Base-by-base conservation (phyloP, 805 yeast species). In the Dipodascus albidus region DNA sequence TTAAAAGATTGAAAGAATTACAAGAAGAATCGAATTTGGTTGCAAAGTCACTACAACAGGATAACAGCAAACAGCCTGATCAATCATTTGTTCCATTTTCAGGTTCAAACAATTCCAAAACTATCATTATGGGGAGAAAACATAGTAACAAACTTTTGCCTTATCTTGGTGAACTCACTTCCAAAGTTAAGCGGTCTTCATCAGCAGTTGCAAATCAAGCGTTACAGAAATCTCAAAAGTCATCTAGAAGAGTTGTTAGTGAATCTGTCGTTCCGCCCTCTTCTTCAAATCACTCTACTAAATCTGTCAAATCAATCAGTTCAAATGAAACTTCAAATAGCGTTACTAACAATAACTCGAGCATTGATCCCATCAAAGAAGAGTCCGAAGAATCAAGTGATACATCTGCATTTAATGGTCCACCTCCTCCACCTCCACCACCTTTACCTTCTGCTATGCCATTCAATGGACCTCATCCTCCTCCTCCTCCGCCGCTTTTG, bases 1-100 rank as follows among this genome's bases (percentile, higher is more conserved):
- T 87, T 74, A 84, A 82, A 54, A 74, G 96, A 59, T 73, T 90
- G 53, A 71, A 78, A 35, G 85, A 83, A 57, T 74, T 90, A 52
- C 93, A 87, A 63, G 70, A 72, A 23, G 76, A 78, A 54, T 83
- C 85, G 60, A 76, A 80, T 54, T 85, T 81, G 59, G 77, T 83
- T 61, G 79, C 83, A 54, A 78, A 81, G 54, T 33, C 47, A 14
- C 51, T 58, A 14, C 44, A 38, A 38, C 44, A 38, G n/a, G 44
- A 38, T 17, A 14, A 17, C 44, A n/a, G 6, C 8, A n/a, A n/a
- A 4, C 44, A 38, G n/a, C 15, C 44, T n/a, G 20, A 38, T 6
- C 44, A 38, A 38, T 11, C 9, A n/a, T 35, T 52, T 38, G 14
- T 48, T 53, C 20, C 55, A 55, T 23, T 51, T 31, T 19, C 55